A percentile compares a stretch with the other conserved stretches of the same genome.
phyloP scores from a whole-genome alignment of 2,329 filamentous ascomycete species.

The Fusarium sp. region DNA sequence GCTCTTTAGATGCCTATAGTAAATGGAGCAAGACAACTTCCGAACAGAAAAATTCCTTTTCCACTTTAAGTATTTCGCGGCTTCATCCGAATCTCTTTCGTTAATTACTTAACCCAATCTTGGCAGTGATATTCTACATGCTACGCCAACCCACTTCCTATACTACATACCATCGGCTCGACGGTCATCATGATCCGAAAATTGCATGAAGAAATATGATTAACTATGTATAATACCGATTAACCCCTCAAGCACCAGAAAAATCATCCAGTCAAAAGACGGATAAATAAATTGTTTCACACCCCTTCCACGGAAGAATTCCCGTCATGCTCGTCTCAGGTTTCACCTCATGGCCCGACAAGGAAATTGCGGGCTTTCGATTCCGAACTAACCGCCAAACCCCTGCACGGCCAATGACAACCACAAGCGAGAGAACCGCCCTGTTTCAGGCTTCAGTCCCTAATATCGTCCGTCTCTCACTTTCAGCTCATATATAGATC shows the following conservation, averaged over 20 bases:
- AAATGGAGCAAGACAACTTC: not conserved
- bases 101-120: fast-evolving
- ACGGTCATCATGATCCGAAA: not conserved
- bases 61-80: not conserved
- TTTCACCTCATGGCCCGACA: conserved; percentile 12
- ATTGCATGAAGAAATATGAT: not conserved
- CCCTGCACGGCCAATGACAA: conserved; percentile 1
- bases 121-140: not conserved
- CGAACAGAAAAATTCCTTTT: not conserved
- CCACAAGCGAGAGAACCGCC: not conserved
- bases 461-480: not conserved
- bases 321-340: conserved; percentile 14
- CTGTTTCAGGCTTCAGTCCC: conserved; percentile 22
- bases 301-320: conserved; percentile 27
- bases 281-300: conserved; percentile 32
- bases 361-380: conserved; percentile 16
- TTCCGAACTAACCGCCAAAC: conserved; percentile 21
- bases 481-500: conserved; percentile 16
- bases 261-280: not conserved
- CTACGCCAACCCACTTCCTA: not conserved
- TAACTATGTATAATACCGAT: not conserved
- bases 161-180: not conserved
- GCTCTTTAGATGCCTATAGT: not conserved
- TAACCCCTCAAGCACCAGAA: not conserved
- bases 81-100: not conserved